These are phyloP conservation scores for Phaeosphaeriaceae sp. DNA, from an alignment of 2,329 filamentous ascomycete genomes.

Conservation along the genomic window DNA sequence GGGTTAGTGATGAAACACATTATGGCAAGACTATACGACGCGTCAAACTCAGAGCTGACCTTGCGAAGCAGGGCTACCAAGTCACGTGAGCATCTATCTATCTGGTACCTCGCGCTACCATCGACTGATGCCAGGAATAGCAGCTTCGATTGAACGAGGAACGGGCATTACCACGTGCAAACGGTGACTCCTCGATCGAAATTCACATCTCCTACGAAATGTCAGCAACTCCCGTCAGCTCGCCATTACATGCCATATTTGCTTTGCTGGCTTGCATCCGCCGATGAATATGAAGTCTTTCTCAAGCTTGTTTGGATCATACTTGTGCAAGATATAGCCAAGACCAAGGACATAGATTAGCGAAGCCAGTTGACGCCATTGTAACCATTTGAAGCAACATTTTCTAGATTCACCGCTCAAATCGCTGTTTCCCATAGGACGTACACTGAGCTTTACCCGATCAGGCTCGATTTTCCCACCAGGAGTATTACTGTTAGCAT, in stretches of 20 bases:
- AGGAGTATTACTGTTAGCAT: constrained; percentile 1
- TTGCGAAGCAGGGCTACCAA: too few relatives aligned
- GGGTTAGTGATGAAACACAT: too few relatives aligned
- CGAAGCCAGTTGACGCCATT: background rate
- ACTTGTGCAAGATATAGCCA: background rate
- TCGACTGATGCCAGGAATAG: background rate
- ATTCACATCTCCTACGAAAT: background rate
- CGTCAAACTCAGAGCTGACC: too few relatives aligned
- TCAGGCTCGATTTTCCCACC: background rate
- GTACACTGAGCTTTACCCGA: background rate
- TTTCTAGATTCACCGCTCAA: background rate
- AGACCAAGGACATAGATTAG: background rate
- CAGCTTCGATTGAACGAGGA: background rate
- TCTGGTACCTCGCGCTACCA: background rate
- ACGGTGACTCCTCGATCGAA: background rate
- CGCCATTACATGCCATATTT: too few relatives aligned
- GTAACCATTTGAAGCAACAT: constrained; percentile 2
- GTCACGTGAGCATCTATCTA: background rate
- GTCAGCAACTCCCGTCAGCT: background rate
- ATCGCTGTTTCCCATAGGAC: constrained; percentile 5
- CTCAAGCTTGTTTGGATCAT: background rate
- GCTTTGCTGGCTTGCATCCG: background rate
- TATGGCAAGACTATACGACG: too few relatives aligned
- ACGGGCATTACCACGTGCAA: background rate
- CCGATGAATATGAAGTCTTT: background rate